Percentiles rank a stretch among this genome's conserved stretches.
These are phyloP conservation scores for Sporothrix pseudoabietina DNA, from an alignment of 2,329 filamentous ascomycete species.

Conservation along the genomic window DNA sequence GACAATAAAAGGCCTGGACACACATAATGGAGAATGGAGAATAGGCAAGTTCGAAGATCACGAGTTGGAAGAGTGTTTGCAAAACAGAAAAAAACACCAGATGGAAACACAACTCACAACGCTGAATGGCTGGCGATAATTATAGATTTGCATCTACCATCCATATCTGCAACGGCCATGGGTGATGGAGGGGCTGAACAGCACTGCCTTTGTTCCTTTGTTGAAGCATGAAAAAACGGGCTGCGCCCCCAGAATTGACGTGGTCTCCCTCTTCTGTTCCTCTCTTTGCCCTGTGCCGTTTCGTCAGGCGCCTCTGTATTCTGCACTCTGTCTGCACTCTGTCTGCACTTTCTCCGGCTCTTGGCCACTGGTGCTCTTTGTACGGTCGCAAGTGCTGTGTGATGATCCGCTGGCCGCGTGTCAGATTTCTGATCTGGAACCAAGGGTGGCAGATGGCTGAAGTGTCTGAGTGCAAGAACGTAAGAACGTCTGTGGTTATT, in stretches of 20 bases:
- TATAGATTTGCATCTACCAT: background rate
- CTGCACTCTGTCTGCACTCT: background rate
- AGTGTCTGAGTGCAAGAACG: background rate
- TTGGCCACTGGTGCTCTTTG: conserved; percentile 13
- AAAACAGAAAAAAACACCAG: background rate
- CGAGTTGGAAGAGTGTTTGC: background rate
- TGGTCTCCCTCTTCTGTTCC: background rate
- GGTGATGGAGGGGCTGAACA: background rate
- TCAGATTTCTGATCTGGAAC: conserved; percentile 29
- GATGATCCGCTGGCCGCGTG: conserved; percentile 30
- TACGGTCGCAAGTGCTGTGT: conserved; percentile 26
- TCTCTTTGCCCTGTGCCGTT: conserved; percentile 33
- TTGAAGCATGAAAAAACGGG: conserved; percentile 9
- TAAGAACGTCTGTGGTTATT: background rate
- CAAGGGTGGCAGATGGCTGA: background rate
- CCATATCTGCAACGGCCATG: background rate
- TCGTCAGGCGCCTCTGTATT: conserved; percentile 39
- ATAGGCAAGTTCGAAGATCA: conserved; percentile 1
- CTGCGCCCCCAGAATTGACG: conserved; percentile 14
- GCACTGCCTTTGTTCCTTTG: background rate
- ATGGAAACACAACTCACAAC: conserved; percentile 17
- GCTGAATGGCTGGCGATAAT: conserved; percentile 19
- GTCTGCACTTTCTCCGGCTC: background rate
- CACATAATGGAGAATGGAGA: background rate
- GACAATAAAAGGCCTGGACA: background rate